phyloP scores from a whole-genome alignment of 2,329 filamentous ascomycete genomes.

The Lecanicillium sp. region DNA sequence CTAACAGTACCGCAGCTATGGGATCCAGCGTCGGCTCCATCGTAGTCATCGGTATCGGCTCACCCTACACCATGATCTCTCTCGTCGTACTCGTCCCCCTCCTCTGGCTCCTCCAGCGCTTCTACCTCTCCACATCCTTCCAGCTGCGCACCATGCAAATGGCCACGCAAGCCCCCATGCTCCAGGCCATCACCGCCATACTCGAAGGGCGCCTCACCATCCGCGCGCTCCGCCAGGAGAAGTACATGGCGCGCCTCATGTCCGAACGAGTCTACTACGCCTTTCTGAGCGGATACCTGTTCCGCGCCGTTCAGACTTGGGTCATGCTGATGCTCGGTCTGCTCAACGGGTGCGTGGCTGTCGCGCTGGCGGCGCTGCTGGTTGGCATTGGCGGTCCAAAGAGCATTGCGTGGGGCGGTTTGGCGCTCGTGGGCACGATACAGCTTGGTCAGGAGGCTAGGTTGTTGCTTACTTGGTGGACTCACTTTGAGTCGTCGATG shows the following conservation, averaged over 20 bases:
- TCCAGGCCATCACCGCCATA: background rate
- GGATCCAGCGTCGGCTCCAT: background rate
- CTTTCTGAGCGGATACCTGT: background rate
- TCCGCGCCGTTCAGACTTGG: background rate
- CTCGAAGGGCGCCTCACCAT: background rate
- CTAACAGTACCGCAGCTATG: background rate
- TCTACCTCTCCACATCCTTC: background rate
- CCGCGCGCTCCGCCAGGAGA: background rate
- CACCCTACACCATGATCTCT: background rate
- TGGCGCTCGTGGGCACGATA: background rate
- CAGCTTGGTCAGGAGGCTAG: background rate
- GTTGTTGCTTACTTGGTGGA: background rate
- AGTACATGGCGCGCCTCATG: background rate
- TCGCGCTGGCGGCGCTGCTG: background rate
- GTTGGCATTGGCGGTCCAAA: background rate
- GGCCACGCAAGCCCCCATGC: background rate
- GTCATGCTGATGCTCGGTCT: background rate
- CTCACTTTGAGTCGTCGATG: background rate
- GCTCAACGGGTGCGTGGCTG: background rate
- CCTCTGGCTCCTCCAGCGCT: background rate
- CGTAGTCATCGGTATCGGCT: background rate
- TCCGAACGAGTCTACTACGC: background rate
- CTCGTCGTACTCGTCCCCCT: background rate
- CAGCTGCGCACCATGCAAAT: background rate
- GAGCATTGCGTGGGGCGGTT: background rate